Evolutionary conservation across 192 early-diverging fungal species (phyloP), one percentile per base, ranked within the genome.

Genomic region (Entomortierella lignicola): DNA sequence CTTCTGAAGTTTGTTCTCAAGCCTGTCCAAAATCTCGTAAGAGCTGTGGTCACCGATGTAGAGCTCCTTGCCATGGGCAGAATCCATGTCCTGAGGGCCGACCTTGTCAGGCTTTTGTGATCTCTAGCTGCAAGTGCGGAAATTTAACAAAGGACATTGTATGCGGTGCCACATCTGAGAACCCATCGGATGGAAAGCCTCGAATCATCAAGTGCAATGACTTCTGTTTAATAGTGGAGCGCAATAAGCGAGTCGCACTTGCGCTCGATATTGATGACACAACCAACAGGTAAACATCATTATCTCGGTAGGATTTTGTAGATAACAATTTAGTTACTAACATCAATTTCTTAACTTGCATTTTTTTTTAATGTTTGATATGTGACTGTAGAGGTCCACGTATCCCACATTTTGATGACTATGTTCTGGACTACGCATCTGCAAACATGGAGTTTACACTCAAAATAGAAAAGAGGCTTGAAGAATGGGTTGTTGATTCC

Each of bases 41-140:
- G 53, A 81, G 84, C 29, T 99, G 97, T 72, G 93, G 95, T 7
- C 97, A 99, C 73, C 82, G 87, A 12, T 99, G 96, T 66, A 41
- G 73, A 8, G 71, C 72, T 3, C 42, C 83, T 12, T 99, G 97
- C 77, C 97, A 99, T 68, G 91, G 86, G 21, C 88, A 87, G 13
- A 48, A 83, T 10, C 85, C 87, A 55, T 99, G 96, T 72, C 86
- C 91, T 30, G 94, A 96, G 72, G 86, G 89, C 21, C 60, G 66
- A 41, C 86, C 92, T 1, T 99, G 97, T 77, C 71, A 82, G 23
- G 69, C 84, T 3, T 64, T 63, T 26, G 82, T 97, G 6, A 44
- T 63, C 6, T 82, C 89, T 20, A 85, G 72, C 12, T 98, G 97
- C 77, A 83, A 83, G 31, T 98, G 97, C 81, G 96, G 95, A 4